Conservation (phyloP, 164 flowering plant species). For the Aristolochia californica region DNA sequence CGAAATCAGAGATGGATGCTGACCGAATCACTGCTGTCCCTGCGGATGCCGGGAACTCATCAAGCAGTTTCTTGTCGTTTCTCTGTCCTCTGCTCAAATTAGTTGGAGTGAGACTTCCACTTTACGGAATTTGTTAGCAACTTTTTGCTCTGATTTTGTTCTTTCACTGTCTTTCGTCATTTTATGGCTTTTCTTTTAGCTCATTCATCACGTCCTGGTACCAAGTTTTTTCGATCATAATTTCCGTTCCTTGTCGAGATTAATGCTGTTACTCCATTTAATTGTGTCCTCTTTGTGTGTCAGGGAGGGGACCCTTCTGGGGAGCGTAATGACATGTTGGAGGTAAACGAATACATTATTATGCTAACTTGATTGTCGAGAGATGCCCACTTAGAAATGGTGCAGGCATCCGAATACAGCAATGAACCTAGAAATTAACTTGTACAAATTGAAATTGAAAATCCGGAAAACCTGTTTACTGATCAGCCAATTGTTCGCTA, state of each 20-base stretch:
- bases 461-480: no score
- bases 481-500: no score
- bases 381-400: neutral
- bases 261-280: neutral
- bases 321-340: conserved; percentile 34
- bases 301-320: conserved; percentile 56
- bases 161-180: neutral
- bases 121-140: neutral
- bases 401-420: no score
- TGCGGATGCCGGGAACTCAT: conserved; percentile 15
- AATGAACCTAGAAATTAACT: no score
- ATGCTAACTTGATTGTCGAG: neutral
- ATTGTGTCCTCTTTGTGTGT: conserved; percentile 9
- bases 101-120: conserved; percentile 10
- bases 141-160: neutral
- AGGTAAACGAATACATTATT: conserved; percentile 20
- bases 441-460: no score
- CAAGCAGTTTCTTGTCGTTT: conserved; percentile 38
- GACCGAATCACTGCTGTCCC: conserved; percentile 7
- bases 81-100: conserved; percentile 61
- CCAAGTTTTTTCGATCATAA: neutral
- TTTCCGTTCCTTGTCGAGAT: neutral
- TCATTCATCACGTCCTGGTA: no score
- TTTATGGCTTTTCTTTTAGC: no score
- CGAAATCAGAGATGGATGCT: conserved; percentile 13